Base-by-base conservation (phyloP, 176 grass and related monocot genomes). In the Cenchrus americanus region DNA sequence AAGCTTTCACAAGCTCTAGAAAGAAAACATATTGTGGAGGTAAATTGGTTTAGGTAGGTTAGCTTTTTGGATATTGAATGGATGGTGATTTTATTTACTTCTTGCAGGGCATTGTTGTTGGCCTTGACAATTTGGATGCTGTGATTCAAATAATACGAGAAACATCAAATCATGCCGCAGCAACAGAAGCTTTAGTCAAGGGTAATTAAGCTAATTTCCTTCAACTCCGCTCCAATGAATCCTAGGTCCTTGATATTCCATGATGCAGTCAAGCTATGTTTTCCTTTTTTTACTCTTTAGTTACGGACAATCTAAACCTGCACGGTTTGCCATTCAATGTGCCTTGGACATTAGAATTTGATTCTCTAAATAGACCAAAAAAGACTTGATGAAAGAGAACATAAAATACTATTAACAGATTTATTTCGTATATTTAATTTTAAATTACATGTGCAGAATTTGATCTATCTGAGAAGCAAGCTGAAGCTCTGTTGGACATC, bases 21-120 rank as follows among this genome's bases (percentile, higher is more conserved):
- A 81, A 89, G 93, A 78, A 93, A 93, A 43, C 96, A 98, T 86
- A 98, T 98, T 21, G 83, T 98, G n/a, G 93, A 98, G 96, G 96
- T 98, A 88, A 82, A 74, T 77, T 82, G 32, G 27, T 85, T 86
- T 82, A 53, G 78, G 67, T 63, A 6, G 51, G 27, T 67, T 73
- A 60, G n/a, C 77, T 86, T 86, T 49, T 88, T 88, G 76, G 26
- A 59, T 54, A 71, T 71, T 71, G 53, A 52, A 53, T 9, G 48
- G 51, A 53, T 4, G 21, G 66, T 42, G 69, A 9, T 21, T 57
- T 74, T 79, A 62, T 64, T 86, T 73, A 49, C 80, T 89, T 82
- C 70, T 76, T 89, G 82, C 86, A 98, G 96, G 96, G 96, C 54
- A 95, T 98, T 81, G 89, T 92, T 82, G 68, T 95, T 76, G 96